Base-by-base conservation (phyloP, 148 eudicot species). In the Suaeda aralocaspica region DNA sequence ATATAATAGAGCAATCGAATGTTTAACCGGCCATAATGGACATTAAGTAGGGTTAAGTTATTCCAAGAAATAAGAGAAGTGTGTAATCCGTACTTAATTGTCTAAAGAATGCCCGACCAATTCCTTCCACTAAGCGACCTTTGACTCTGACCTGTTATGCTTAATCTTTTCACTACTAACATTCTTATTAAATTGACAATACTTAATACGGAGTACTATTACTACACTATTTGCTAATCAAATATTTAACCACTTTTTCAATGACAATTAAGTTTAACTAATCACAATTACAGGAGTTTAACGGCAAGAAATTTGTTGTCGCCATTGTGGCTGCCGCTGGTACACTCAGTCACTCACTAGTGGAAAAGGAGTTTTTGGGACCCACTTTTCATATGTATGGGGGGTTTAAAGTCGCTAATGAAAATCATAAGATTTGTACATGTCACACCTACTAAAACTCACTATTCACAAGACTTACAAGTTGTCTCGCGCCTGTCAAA, bases 71-170 rank as follows among this genome's bases (percentile, higher is more conserved):
- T 33, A 15, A n/a, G n/a, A n/a, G n/a, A n/a, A n/a, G n/a, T n/a
- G n/a, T n/a, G n/a, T n/a, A n/a, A n/a, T n/a, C n/a, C 46, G 34
- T n/a, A 24, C 34, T 52, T 59, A 29, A 57, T 51, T 72, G 76
- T 67, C 58, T 22, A 66, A 67, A 9, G 63, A 57, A 62, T 24
- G 39, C 58, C 64, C 72, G 74, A 63, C 80, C 77, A 80, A 57
- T 59, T 55, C 61, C 50, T 42, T 51, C 34, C 61, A 36, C 71
- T 70, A 69, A 39, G 82, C 39, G 22, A 63, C 70, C 66, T 69
- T n/a, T 68, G 24, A 78, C 30, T n/a, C 59, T 21, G 71, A 48
- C 76, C 48, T 55, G 30, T 74, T 11, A 31, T 33, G 72, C 67
- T 13, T 59, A 59, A 70, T 59, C 53, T 28, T 53, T 51, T 26